Evolutionary conservation across 805 yeast species (phyloP).

Genomic region (Candida tallmaniae): DNA sequence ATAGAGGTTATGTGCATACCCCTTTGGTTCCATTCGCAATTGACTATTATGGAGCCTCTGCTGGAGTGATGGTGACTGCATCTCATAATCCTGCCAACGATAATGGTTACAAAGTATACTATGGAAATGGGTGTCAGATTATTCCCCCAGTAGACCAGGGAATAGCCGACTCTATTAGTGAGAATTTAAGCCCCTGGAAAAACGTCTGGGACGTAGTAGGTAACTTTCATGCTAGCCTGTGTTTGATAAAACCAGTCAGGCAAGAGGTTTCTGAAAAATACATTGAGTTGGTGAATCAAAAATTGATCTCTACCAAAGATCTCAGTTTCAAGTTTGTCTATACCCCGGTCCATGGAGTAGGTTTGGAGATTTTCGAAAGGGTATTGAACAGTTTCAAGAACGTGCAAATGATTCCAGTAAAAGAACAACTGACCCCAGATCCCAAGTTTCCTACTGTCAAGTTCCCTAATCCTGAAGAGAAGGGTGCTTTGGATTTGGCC

Average conservation of each 20-base stretch:
- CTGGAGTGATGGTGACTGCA: conserved; percentile 92
- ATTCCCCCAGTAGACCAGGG: conserved; percentile 84
- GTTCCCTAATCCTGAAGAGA: conserved; percentile 96
- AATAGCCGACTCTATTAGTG: conserved; percentile 61
- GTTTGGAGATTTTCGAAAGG: conserved; percentile 53
- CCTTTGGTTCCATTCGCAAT: conserved; percentile 91
- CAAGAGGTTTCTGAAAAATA: conserved; percentile 42
- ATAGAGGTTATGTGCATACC: conserved; percentile 53
- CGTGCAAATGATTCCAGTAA: conserved; percentile 29
- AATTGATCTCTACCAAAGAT: conserved; percentile 26
- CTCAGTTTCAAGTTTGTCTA: conserved; percentile 56
- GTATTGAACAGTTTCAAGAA: conserved; percentile 27
- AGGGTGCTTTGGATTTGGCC: conserved; percentile 81
- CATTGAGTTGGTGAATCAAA: conserved; percentile 17
- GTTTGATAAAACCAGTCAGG: conserved; percentile 37
- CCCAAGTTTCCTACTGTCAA: conserved; percentile 81
- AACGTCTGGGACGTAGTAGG: conserved; percentile 44
- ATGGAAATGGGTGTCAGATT: conserved; percentile 91
- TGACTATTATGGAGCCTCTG: conserved; percentile 55
- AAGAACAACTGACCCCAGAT: conserved; percentile 69
- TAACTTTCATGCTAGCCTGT: conserved; percentile 27
- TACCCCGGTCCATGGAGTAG: conserved; percentile 97
- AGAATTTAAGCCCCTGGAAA: conserved; percentile 58
- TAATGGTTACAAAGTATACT: conserved; percentile 93
- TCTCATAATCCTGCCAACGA: conserved; percentile 83